Evolutionary conservation across 148 eudicot genomes (phyloP), one percentile per base, ranked within the genome.

Genomic region (Rhododendron molle): DNA sequence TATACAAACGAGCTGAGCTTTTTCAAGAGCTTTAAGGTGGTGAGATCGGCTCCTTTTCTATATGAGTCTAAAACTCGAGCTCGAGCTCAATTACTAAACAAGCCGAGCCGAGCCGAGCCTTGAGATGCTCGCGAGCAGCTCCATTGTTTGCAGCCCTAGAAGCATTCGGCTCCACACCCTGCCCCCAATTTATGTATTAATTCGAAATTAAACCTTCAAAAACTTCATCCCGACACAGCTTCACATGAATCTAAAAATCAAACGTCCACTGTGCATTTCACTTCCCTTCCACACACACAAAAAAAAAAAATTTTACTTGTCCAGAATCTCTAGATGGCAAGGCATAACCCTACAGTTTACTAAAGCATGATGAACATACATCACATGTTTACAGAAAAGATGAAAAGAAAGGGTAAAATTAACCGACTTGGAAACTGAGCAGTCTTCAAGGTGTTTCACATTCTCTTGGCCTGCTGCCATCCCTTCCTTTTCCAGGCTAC

Each of bases 391-490:
- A 3, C 0, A 0, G 28, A 38, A 77, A 4, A 44, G 44, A 36
- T 9, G 32, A 40, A 15, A 4, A 23, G 20, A 50, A 11, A 52
- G 30, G 7, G 46, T 13, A 16, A 18, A 54, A 83, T 83, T 23
- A 71, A 85, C 93, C 44, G 23, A 95, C 97, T 95, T 95, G 89
- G 98, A 92, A 58, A 95, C 97, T 20, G 98, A 88, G 88, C 98
- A 95, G 62, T 95, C 98, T 86, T 94, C 96, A 21, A 95, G 92
- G 0, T 95, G 93, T 89, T 95, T 95, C 49, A 87, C 94, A 26
- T 83, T 88, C 67, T 89, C 91, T 85, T 88, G 83, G 15, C 86
- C 92, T 52, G 91, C 88, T 67, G 32, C 15, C 98, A 92, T 91
- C 46, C 40, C 36, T 52, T 50, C 82, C 81, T 65, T 78, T 83